Evolutionary conservation across 2,329 filamentous ascomycete genomes (phyloP), one percentile per base, ranked within the genome.

Genomic region (Penicillium sp.): DNA sequence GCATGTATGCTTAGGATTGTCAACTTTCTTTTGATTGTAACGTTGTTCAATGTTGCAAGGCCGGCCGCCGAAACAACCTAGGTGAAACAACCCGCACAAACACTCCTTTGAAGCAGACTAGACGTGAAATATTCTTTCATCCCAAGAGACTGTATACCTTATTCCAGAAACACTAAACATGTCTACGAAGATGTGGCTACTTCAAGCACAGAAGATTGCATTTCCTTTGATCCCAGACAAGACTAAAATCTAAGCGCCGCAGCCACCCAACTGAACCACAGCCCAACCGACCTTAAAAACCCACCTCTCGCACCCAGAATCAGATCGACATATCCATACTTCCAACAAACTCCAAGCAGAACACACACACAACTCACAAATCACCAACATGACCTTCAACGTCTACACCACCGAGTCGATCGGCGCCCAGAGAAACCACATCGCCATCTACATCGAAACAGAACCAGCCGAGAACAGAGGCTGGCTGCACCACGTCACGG

Each of bases 361-460:
- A n/a, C n/a, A 22, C 19, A 22, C 19, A 25, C 4, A 46, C 28
- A 34, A 18, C 4, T 14, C 14, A 35, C 18, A 27, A 27, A 25
- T 14, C 19, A 11, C 6, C 12, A 30, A 25, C 14, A 57, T 56
- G 45, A 39, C 40, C 16, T 41, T 54, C 14, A 42, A 53, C 25
- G 50, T 59, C 12, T 59, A 52, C 30, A 57, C 43, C 6, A 48
- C 50, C 38, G 54, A 57, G 22, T 52, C 50, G 14, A 39, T 54
- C 14, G 54, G 54, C 27, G 37, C 29, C 3, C 30, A 49, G 25
- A 50, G 40, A 16, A 58, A 58, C 40, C 52, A 58, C 30, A 40
- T 55, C 16, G 52, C 56, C 6, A 53, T 57, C 35, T 57, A 53
- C 39, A 57, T 58, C 19, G 57, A 58, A 34, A 58, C 49, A 4